phyloP scores from a whole-genome alignment of 1,284 basidiomycete genomes.

The Ceratobasidium sp. region DNA sequence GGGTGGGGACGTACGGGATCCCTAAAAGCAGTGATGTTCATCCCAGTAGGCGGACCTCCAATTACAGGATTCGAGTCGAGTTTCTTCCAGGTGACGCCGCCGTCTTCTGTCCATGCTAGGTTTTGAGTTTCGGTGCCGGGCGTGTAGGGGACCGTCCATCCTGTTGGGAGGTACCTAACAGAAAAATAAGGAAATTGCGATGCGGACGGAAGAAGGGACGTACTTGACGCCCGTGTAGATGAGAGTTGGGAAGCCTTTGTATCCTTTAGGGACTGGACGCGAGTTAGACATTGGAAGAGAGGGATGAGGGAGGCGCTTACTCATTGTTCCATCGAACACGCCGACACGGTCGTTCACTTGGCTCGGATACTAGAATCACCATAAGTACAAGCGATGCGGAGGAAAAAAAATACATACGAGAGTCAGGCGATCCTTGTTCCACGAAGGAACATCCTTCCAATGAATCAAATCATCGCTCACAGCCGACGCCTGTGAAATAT shows the following conservation, averaged over 20 bases:
- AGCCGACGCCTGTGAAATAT: constrained; percentile 42
- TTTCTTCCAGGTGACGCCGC: constrained; percentile 41
- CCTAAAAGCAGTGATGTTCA: constrained; percentile 39
- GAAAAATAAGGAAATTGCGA: neutral
- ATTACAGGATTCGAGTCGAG: constrained; percentile 40
- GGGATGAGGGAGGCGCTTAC: neutral
- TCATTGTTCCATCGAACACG: constrained; percentile 39
- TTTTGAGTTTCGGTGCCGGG: constrained; percentile 44
- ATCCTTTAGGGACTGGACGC: constrained; percentile 24
- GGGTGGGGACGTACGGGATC: constrained; percentile 21
- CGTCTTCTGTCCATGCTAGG: constrained; percentile 42
- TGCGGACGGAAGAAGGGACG: neutral
- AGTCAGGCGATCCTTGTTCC: constrained; percentile 39
- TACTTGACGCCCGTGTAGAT: constrained; percentile 42
- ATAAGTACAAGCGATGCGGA: neutral
- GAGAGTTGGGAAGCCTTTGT: constrained; percentile 41
- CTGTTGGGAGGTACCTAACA: constrained; percentile 27
- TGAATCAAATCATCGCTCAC: constrained; percentile 40
- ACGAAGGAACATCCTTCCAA: constrained; percentile 40
- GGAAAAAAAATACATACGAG: neutral
- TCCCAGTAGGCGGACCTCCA: constrained; percentile 28
- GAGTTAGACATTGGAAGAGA: neutral
- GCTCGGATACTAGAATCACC: constrained; percentile 21
- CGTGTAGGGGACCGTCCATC: constrained; percentile 31
- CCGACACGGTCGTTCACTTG: constrained; percentile 34